Conservation (phyloP, 768 basidiomycete genomes). For the Neoboletus brunneissimus region DNA sequence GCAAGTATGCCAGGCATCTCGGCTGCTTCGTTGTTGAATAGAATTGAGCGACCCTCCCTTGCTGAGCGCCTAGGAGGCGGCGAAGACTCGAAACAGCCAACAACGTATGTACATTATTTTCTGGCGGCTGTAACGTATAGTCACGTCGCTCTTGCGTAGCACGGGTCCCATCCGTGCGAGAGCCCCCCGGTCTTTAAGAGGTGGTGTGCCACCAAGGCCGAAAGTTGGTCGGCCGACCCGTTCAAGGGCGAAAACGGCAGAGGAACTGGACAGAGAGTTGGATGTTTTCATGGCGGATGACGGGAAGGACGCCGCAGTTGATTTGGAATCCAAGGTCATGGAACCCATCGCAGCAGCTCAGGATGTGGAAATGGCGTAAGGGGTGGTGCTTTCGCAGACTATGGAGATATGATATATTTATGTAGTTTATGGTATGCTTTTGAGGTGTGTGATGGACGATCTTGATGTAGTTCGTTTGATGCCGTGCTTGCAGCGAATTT, state of each 20-base stretch:
- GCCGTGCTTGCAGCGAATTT: background rate
- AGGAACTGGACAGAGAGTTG: conserved; percentile 84
- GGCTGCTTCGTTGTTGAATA: conserved; percentile 64
- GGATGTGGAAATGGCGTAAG: conserved; percentile 56
- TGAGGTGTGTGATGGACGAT: background rate
- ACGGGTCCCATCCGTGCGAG: conserved; percentile 46
- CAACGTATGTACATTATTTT: conserved; percentile 12
- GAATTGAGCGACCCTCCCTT: conserved; percentile 74
- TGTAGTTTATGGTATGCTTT: conserved; percentile 20
- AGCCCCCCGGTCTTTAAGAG: conserved; percentile 25
- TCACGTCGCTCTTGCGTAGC: conserved; percentile 10
- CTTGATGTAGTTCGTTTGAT: background rate
- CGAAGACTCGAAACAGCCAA: conserved; percentile 26
- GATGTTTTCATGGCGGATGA: conserved; percentile 81
- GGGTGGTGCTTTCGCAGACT: background rate
- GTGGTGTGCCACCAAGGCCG: conserved; percentile 11
- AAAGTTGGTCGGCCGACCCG: conserved; percentile 32
- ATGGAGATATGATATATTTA: conserved; percentile 11
- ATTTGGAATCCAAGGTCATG: conserved; percentile 15
- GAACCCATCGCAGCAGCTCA: conserved; percentile 22
- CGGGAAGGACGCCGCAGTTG: conserved; percentile 20
- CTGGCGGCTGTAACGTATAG: background rate
- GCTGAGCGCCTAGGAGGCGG: conserved; percentile 59
- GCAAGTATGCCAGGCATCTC: conserved; percentile 40
- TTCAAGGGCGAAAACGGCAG: conserved; percentile 68